Conservation (phyloP, 495 filamentous ascomycete species). For the Zalerion maritima region DNA sequence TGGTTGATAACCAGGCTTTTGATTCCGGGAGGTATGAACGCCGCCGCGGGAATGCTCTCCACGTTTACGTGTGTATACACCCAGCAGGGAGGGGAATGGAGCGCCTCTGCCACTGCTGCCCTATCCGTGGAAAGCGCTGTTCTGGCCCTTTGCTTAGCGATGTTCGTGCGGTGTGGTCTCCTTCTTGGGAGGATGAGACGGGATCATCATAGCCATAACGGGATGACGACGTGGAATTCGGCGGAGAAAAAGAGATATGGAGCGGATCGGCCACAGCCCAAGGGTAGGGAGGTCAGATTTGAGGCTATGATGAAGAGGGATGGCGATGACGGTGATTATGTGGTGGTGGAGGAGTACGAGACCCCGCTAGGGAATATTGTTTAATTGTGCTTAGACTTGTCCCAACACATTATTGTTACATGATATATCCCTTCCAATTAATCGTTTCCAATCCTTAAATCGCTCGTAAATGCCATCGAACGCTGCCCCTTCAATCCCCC, state of each 20-base stretch:
- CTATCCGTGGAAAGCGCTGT: constrained; percentile 12
- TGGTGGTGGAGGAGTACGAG: too few relatives aligned
- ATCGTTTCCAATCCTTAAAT: too few relatives aligned
- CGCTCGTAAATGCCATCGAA: neutral
- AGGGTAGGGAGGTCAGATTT: too few relatives aligned
- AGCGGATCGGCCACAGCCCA: too few relatives aligned
- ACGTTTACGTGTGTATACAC: constrained; percentile 36
- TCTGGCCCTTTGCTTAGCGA: constrained; percentile 8
- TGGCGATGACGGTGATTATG: too few relatives aligned
- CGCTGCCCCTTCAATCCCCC: constrained; percentile 2
- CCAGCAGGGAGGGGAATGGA: constrained; percentile 28
- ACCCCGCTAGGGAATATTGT: too few relatives aligned
- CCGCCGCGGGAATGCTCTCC: constrained; percentile 29
- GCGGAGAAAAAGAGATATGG: neutral
- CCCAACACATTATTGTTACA: too few relatives aligned
- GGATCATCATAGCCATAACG: constrained; percentile 6
- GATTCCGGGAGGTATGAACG: constrained; percentile 27
- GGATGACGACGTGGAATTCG: neutral
- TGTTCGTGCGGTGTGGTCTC: constrained; percentile 25
- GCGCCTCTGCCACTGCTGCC: constrained; percentile 28
- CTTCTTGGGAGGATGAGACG: constrained; percentile 17
- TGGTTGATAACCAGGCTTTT: constrained; percentile 31
- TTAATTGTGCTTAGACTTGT: too few relatives aligned
- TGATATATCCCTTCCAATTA: too few relatives aligned
- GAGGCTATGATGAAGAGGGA: too few relatives aligned